phyloP scores from a whole-genome alignment of 257 asterid species.

The Solanum etuberosum region DNA sequence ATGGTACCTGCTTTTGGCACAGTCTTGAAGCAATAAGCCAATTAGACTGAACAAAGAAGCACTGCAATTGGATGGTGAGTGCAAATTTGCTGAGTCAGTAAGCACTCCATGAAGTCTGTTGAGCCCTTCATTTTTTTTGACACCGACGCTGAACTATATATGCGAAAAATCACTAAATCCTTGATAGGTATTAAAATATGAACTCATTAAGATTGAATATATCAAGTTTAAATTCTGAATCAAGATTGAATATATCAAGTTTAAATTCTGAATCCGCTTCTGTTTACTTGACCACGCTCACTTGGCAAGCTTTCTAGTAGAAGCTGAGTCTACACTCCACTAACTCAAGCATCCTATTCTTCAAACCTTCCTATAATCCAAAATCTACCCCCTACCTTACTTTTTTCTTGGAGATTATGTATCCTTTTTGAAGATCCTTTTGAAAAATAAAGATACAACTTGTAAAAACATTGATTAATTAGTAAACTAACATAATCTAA shows the following conservation, averaged over 20 bases:
- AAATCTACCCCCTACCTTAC: background rate
- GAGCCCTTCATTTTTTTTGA: background rate
- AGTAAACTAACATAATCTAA: conserved; percentile 14
- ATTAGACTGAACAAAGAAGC: background rate
- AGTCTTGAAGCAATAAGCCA: background rate
- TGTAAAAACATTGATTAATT: conserved; percentile 5
- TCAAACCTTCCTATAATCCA: background rate
- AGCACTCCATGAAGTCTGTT: conserved; percentile 12
- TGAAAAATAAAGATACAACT: conserved; percentile 13
- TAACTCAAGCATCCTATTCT: conserved; percentile 21
- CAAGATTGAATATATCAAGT: background rate
- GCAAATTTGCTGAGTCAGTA: conserved; percentile 24
- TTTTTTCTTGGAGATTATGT: conserved; percentile 3
- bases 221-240: background rate
- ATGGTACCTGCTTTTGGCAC: background rate
- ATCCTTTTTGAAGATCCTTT: conserved; percentile 6
- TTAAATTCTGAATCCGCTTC: background rate
- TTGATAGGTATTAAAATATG: background rate
- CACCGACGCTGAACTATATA: background rate
- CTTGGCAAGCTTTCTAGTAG: conserved; percentile 14
- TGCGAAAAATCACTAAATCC: background rate
- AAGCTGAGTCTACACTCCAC: conserved; percentile 40
- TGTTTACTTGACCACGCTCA: background rate
- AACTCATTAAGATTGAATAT: background rate
- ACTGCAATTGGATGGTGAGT: conserved; percentile 8